Base-by-base conservation (phyloP, 805 yeast species). In the Wickerhamomyces bisporus region DNA sequence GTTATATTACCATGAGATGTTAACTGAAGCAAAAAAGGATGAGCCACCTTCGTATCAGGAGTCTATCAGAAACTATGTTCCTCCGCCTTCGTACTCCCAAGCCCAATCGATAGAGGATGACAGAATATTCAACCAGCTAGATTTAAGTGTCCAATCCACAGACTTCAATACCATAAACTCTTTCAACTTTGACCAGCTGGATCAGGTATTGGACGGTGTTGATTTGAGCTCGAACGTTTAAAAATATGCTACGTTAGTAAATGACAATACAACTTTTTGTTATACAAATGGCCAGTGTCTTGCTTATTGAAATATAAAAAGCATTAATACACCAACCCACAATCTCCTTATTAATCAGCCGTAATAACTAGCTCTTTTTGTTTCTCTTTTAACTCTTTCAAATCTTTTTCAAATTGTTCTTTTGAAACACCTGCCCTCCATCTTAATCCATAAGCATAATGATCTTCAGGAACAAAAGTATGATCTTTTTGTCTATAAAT, bases 401-500 rank as follows among this genome's bases (percentile, higher is more conserved):
- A 26, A 15, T 15, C 13, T 50, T 49, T 58, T 61, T 59, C 39
- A 25, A 39, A 39, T 4, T 35, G 28, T 14, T 39, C 36, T 17
- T 39, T 39, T 8, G 36, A 27, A 10, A 28, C 40, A 15, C 42
- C 42, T 6, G 32, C 27, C 28, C 24, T 34, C 41, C 41, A 39
- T 34, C 30, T 36, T 16, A 39, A 30, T 11, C 30, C 31, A 20
- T 39, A 39, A 20, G 41, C 38, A 23, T 39, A 39, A 29, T 51
- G 56, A 23, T 37, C 45, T 23, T 40, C 41, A 15, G 41, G 36
- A 12, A 53, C 29, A 16, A 31, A 38, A 5, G 21, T 34, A 15
- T 41, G 51, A 7, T 52, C 54, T 21, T 52, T 50, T 9, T 37
- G 40, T 19, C 66, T 66, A 38, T 47, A 55, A 3, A 64, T 32